These are phyloP conservation scores for Serendipita sp. DNA, from an alignment of 768 basidiomycete genomes.

Conservation along the genomic window DNA sequence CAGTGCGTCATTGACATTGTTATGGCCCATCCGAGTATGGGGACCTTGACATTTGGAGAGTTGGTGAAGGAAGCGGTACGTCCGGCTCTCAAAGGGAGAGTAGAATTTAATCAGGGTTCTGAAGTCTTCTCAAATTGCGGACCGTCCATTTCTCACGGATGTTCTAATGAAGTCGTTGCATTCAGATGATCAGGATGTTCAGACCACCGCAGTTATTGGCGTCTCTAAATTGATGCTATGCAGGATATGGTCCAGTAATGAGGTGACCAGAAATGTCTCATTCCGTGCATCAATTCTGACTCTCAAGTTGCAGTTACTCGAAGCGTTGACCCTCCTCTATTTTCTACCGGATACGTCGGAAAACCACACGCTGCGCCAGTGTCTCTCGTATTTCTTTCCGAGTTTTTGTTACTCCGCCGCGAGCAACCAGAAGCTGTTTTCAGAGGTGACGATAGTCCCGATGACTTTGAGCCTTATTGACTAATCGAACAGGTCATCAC, in stretches of 20 bases:
- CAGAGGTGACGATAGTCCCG: not conserved
- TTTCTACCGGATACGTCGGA: slow-evolving; percentile 29
- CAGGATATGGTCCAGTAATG: not conserved
- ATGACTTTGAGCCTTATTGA: not conserved
- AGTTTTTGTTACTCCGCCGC: slow-evolving; percentile 32
- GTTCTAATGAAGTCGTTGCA: slow-evolving; percentile 3
- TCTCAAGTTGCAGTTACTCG: slow-evolving; percentile 21
- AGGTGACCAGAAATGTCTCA: not conserved
- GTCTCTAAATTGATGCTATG: not conserved
- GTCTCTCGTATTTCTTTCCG: slow-evolving; percentile 34
- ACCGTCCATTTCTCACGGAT: not conserved
- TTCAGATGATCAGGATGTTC: not conserved
- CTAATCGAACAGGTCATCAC: not conserved
- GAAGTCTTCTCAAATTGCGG: not conserved
- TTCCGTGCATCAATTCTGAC: not conserved
- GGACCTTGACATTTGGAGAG: not conserved
- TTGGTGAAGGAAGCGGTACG: not conserved
- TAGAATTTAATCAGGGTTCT: not conserved
- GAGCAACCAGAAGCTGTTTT: slow-evolving; percentile 21
- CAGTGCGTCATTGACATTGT: not conserved
- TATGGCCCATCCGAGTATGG: not conserved
- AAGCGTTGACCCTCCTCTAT: slow-evolving; percentile 27
- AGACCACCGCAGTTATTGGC: not conserved
- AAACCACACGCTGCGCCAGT: slow-evolving; percentile 30
- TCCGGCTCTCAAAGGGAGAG: not conserved